Base-by-base conservation (phyloP, 345 rosid genomes). In the Citrus mangshanensis region DNA sequence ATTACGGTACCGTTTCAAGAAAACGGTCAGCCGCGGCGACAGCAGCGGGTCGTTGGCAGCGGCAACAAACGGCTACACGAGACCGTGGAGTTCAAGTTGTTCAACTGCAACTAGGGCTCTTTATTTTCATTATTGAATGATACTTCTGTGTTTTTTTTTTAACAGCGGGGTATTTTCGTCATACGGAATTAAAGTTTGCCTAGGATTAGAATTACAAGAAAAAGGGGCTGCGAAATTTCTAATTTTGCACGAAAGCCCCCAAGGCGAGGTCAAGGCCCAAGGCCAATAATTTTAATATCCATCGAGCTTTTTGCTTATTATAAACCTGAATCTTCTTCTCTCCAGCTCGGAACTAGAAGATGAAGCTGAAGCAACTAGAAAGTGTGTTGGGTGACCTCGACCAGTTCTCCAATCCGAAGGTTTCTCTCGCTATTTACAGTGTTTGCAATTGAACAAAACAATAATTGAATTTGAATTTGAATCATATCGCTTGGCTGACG, bases 341-440 rank as follows among this genome's bases (percentile, higher is more conserved):
- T 16, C 56, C 56, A 54, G 2, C 58, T 0, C 51, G 51, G 51
- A n/a, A 21, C 40, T 13, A 58, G 9, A 75, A 71, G 82, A 95
- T 95, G 97, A 95, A 94, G 90, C 87, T 92, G 85, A 95, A 93
- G 88, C 94, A 92, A 83, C 79, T 95, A 79, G 99, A 95, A 86
- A 88, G 97, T 82, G 84, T 88, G 35, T 75, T 95, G 61, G 93
- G 97, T 51, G 88, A 84, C 83, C 91, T 92, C 21, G 84, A 89
- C 55, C 97, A 94, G 76, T 95, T 95, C 93, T 81, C 89, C 40
- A 78, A 83, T 68, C 97, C 97, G 73, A 91, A 91, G 93, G 97
- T 95, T 71, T 66, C 80, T 65, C 64, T 54, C 56, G 19, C 58
- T 54, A 54, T 18, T 54, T 3, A 54, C 58, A 18, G 58, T 54